Evolutionary conservation across 495 filamentous ascomycete species (phyloP).

Genomic region (Thermothielavioides terrestris): DNA sequence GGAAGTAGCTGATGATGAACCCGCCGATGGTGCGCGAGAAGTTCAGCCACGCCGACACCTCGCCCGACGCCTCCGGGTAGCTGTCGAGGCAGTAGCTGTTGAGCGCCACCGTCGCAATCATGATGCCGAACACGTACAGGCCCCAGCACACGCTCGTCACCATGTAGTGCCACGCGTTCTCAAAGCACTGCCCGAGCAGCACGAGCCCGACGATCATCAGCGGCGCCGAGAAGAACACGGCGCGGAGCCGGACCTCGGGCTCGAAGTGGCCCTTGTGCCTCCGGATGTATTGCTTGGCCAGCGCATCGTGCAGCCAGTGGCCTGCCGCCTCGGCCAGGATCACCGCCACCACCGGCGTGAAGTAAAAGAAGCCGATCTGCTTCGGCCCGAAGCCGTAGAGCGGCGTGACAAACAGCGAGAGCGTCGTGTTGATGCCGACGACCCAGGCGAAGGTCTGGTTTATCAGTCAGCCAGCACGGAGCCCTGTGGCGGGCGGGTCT

Average conservation of each 20-base stretch:
- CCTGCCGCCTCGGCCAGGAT: conserved; percentile 46
- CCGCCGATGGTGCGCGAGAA: neutral
- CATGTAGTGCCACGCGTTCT: conserved; percentile 49
- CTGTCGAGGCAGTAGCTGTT: conserved; percentile 53
- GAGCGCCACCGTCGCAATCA: conserved; percentile 55
- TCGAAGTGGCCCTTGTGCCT: conserved; percentile 46
- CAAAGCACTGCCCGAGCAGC: conserved; percentile 47
- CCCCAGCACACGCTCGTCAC: conserved; percentile 47
- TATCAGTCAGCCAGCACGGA: no score
- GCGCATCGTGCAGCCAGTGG: conserved; percentile 51
- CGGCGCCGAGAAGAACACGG: conserved; percentile 41
- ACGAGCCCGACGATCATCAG: conserved; percentile 45
- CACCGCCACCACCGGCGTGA: conserved; percentile 47
- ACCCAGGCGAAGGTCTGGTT: conserved; percentile 49
- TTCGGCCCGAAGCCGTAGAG: conserved; percentile 48
- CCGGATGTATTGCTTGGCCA: conserved; percentile 41
- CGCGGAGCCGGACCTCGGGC: conserved; percentile 50
- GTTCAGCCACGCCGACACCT: conserved; percentile 37
- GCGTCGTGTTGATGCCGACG: conserved; percentile 54
- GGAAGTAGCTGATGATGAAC: conserved; percentile 32
- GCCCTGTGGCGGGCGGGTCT: no score
- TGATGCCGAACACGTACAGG: conserved; percentile 50
- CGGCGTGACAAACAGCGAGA: conserved; percentile 45
- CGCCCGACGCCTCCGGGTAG: conserved; percentile 49
- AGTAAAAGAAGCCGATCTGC: conserved; percentile 54